Conservation (phyloP, 1,139 yeast genomes). For the Hyphopichia fennica region DNA sequence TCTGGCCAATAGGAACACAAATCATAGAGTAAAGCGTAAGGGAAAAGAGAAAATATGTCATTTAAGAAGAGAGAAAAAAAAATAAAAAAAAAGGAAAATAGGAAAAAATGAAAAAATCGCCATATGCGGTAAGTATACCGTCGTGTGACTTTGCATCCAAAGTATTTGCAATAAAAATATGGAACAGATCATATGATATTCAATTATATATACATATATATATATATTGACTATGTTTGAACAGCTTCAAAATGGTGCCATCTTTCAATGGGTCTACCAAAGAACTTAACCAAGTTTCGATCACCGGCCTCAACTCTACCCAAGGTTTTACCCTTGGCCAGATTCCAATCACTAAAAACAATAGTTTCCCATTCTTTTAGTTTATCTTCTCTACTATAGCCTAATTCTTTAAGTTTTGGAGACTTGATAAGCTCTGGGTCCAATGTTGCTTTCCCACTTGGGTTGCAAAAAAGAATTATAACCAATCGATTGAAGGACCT, state of each 20-base stretch:
- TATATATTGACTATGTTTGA: too few species aligned
- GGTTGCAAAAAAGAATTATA: conserved; percentile 45
- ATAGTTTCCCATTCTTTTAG: conserved; percentile 35
- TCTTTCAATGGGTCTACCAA: conserved; percentile 39
- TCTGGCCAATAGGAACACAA: too few species aligned
- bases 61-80: too few species aligned
- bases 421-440: conserved; percentile 38
- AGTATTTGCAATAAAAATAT: too few species aligned
- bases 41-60: too few species aligned
- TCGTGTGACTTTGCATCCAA: too few species aligned
- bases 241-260: conserved; percentile 29
- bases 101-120: too few species aligned
- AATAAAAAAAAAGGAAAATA: too few species aligned
- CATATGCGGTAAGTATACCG: too few species aligned
- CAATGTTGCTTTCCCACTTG: conserved; percentile 26
- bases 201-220: too few species aligned
- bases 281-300: conserved; percentile 25
- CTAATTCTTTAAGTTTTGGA: conserved; percentile 28
- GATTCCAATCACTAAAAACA: conserved; percentile 35
- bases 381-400: conserved; percentile 16
- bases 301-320: conserved; percentile 37
- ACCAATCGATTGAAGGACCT: conserved; percentile 36
- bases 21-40: too few species aligned
- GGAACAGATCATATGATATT: too few species aligned
- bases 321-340: conserved; percentile 34